Base-by-base conservation (phyloP, 192 early-diverging fungal genomes). In the Lobosporangium transversale region DNA sequence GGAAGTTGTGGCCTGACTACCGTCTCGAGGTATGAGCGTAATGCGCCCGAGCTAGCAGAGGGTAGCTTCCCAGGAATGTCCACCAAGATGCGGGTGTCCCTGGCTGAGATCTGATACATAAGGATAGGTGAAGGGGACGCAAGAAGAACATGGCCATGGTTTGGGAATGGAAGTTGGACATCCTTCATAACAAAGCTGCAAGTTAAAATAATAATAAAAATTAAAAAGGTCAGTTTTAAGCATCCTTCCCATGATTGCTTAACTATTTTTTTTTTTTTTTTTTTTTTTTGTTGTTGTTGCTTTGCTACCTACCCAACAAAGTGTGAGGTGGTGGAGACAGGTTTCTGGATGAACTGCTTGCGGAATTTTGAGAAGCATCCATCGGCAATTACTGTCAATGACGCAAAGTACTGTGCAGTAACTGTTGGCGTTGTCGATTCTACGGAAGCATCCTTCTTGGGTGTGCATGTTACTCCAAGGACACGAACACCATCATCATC, bases 291-390 rank as follows among this genome's bases (percentile, higher is more conserved):
- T n/a, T n/a, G n/a, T n/a, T n/a, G n/a, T n/a, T 42, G 4, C 6
- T 1, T 29, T 60, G 24, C 21, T 4, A 12, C 33, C 53, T 87
- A 91, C 87, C 92, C 92, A 27, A 91, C 91, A 79, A 93, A 93
- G 58, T 93, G 83, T 0, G 87, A 89, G 47, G 84, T 87, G 26
- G 78, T 85, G 2, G 53, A 53, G 23, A 89, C 84, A 17, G 83
- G 69, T 55, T 80, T 87, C 0, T 67, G 50, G 42, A 87, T 87
- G 51, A 86, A 81, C 29, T 93, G 83, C 58, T 92, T 94, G 37
- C 97, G 86, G 78, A 97, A 98, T 79, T 94, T 95, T 63, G 95
- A 97, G 55, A 94, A 93, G 67, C 92, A 92, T n/a, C 97, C 97
- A 74, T 98, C 97, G 23, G 91, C 92, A 23, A 98, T 91, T 62